Base-by-base conservation (phyloP, 306 rosid genomes). In the Neltuma alba region DNA sequence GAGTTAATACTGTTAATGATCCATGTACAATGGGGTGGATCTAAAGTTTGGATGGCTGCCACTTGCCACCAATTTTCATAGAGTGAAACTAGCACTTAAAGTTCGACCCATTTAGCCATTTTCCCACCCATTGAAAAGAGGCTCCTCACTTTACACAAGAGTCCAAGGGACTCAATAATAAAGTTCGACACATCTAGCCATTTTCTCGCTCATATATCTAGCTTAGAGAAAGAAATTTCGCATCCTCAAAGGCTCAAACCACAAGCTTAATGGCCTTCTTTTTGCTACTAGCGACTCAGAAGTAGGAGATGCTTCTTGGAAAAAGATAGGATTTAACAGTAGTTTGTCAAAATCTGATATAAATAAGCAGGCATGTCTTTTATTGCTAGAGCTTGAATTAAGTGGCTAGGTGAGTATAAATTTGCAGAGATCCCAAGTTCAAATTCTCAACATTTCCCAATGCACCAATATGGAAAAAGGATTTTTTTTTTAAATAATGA, bases 131-230 rank as follows among this genome's bases (percentile, higher is more conserved):
- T 8, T 55, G 9, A 23, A 76, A 60, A 75, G 62, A 66, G 28
- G 67, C 23, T 30, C 73, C 9, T 42, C 5, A 14, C 30, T 2
- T 28, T 30, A 12, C 65, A 74, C 25, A 80, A 52, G 44, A 52
- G 23, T 25, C 34, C 34, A 23, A 75, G 70, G 18, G 36, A 61
- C 36, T 48, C 15, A 21, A 37, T 27, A 38, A 67, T 4, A 68
- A 80, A 38, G 72, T 44, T 52, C 44, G 11, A 3, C 71, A 50
- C 71, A 34, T 25, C 64, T 66, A 23, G 38, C 33, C 5, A 72
- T 31, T 7, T 72, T 20, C 42, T 0, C 27, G 48, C 42, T 0
- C 27, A 72, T 0, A 20, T 5, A 6, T 6, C 30, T n/a, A 18
- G 45, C 76, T 33, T 31, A 31, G 14, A 45, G 38, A 10, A n/a